Base-by-base conservation (phyloP, 768 basidiomycete genomes). In the Boletus pseudo-olivaceus region DNA sequence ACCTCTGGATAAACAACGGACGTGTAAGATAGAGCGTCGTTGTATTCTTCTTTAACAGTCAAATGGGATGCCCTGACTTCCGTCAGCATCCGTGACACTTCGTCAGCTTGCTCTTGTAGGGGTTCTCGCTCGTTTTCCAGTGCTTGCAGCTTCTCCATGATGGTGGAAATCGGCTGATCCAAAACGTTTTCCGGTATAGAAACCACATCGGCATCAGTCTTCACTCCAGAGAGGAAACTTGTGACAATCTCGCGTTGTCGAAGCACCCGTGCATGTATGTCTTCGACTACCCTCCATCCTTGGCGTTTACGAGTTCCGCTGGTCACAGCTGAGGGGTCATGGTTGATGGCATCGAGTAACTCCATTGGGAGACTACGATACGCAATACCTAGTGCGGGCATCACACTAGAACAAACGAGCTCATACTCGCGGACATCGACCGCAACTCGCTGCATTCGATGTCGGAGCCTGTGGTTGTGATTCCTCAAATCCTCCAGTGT, bases 1-100 rank as follows among this genome's bases (percentile, higher is more conserved):
- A 88, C 88, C 77, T 91, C 85, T 19, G 89, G 87, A 72, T 91
- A 91, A 20, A 87, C 78, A 23, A 82, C 78, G n/a, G 88, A 88
- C 4, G 85, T 88, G 60, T 85, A 79, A 17, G 82, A 79, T 19
- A 85, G 63, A 0, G 87, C 80, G 20, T 75, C 71, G 62, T 88
- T 86, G 63, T 88, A 90, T 49, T 80, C 80, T 17, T 72, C 67
- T 72, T 90, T 90, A 57, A 85, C 83, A 14, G 63, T 60, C 0
- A 67, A 67, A 60, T 90, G 87, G 9, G 78, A 62, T 11, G 70
- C 67, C 62, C 84, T 84, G 10, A 89, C 84, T 45, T 73, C 69
- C 30, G 67, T 72, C 42, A 90, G 67, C 33, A 76, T 68, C 17
- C 75, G 74, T 10, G 73, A 72, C 4, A 85, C 83, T 37, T 77